Conservation (phyloP, 2,329 filamentous ascomycete genomes). For the Aspergillus neotritici region DNA sequence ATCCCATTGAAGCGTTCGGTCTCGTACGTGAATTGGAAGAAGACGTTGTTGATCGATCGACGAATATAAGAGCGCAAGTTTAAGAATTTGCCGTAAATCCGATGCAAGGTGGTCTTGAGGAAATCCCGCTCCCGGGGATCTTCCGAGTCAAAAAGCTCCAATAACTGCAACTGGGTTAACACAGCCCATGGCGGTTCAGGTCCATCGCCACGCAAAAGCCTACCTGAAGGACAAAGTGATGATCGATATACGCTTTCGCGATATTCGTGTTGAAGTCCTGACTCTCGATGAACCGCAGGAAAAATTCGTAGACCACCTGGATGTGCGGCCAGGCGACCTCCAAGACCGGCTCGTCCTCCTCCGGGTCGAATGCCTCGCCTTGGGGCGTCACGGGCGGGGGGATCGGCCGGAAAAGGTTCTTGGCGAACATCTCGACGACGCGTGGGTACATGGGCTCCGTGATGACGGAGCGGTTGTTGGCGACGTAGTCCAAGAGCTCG, state of each 20-base stretch:
- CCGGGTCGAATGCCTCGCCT: constrained; percentile 95
- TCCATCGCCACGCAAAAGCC: constrained; percentile 9
- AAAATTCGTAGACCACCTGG: constrained; percentile 99
- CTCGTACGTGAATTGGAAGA: constrained; percentile 99
- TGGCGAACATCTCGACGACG: constrained; percentile 98
- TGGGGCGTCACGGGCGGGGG: constrained; percentile 96
- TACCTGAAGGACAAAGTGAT: constrained; percentile 85
- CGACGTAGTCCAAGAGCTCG: constrained; percentile 94
- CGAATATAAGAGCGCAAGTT: constrained; percentile 96
- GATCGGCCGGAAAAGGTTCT: constrained; percentile 96
- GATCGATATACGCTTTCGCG: constrained; percentile 97
- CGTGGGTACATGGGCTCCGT: constrained; percentile 98
- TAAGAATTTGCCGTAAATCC: constrained; percentile 98
- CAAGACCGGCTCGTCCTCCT: constrained; percentile 95
- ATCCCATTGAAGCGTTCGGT: constrained; percentile 98
- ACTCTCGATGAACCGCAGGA: constrained; percentile 96
- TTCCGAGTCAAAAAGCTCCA: constrained; percentile 98
- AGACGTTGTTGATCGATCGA: constrained; percentile 98
- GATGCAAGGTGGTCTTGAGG: constrained; percentile 92
- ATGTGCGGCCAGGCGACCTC: constrained; percentile 99
- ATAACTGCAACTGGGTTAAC: constrained; percentile 50
- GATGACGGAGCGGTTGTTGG: constrained; percentile 97
- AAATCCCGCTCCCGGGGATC: constrained; percentile 96
- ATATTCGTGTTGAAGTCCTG: constrained; percentile 99
- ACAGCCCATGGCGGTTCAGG: not conserved